Percentiles rank a stretch among this genome's conserved stretches.
Evolutionary conservation across 352 stramenopile species (phyloP).

Genomic region (Pythium angustatum): DNA sequence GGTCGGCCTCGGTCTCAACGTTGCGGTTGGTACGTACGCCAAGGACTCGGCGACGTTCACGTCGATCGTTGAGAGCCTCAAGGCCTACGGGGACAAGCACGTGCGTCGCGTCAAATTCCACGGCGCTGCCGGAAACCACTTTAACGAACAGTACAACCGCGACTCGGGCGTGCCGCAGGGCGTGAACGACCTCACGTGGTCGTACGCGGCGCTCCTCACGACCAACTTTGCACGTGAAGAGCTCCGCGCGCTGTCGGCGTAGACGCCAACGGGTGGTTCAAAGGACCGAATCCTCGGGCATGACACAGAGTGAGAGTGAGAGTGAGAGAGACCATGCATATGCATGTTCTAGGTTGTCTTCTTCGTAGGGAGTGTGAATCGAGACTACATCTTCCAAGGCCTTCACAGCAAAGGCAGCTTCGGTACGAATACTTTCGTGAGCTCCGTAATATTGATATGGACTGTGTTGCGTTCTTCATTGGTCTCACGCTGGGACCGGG

Average conservation of each 20-base stretch:
- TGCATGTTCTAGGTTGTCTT: no score
- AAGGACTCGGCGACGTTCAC: conserved; percentile 21
- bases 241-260: conserved; percentile 28
- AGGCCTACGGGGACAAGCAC: conserved; percentile 31
- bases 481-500: neutral
- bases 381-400: no score
- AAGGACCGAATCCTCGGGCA: no score
- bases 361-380: neutral
- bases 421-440: neutral
- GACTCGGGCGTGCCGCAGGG: conserved; percentile 28
- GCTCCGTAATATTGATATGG: no score
- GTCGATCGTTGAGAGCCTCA: conserved; percentile 25
- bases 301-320: no score
- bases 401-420: no score
- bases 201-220: conserved; percentile 31
- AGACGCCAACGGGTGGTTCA: no score
- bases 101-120: conserved; percentile 33
- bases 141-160: conserved; percentile 42
- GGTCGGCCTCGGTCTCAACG: conserved; percentile 24
- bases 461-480: neutral
- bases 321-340: no score
- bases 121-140: conserved; percentile 25
- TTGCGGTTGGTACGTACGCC: conserved; percentile 20
- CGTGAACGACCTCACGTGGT: conserved; percentile 39
- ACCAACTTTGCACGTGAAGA: conserved; percentile 29